phyloP scores from a whole-genome alignment of 164 flowering plant species.

The Stephania yunnanensis region DNA sequence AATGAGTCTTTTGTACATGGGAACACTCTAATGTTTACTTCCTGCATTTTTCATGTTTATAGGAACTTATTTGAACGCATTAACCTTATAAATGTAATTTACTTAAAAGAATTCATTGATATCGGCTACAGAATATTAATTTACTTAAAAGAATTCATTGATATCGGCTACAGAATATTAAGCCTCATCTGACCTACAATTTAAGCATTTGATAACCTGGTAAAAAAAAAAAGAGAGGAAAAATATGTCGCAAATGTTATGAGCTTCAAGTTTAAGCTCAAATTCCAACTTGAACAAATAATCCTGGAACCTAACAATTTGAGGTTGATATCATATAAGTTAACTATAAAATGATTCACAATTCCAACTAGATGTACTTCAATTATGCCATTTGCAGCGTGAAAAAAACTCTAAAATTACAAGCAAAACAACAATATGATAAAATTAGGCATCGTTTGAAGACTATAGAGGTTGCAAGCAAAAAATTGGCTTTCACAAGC shows the following conservation, averaged over 20 bases:
- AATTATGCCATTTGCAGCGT: no score
- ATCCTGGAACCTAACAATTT: not conserved
- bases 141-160: not conserved
- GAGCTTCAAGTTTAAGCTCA: not conserved
- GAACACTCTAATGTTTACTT: not conserved
- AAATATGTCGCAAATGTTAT: not conserved
- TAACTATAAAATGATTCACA: no score
- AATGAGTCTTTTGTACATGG: not conserved
- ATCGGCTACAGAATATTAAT: not conserved
- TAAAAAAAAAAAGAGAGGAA: not conserved
- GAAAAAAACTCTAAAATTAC: no score
- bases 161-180: not conserved
- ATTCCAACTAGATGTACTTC: no score
- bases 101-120: not conserved
- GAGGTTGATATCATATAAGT: no score
- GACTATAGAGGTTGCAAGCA: no score
- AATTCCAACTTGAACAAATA: not conserved
- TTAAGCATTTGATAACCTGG: not conserved
- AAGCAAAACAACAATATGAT: no score
- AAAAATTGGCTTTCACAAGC: no score
- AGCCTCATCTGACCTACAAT: not conserved
- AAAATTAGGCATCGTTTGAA: no score
- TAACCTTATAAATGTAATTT: not conserved
- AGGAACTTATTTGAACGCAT: not conserved
- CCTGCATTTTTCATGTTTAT: not conserved